phyloP scores from a whole-genome alignment of 2,329 filamentous ascomycete species.

The Tympanopsis confertula region DNA sequence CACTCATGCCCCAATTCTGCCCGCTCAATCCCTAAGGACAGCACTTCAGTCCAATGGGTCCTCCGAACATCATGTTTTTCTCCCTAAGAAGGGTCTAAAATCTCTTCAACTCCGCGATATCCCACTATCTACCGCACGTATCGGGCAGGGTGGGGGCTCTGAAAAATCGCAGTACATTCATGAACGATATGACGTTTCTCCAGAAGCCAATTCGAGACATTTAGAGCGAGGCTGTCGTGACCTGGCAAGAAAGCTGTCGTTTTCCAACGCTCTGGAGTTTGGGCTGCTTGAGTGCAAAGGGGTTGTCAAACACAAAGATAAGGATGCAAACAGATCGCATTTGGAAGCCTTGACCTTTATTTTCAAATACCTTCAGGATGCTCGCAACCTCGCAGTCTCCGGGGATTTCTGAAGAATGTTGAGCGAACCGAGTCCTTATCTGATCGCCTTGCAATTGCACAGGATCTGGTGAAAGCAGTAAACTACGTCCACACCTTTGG shows the following conservation, averaged over 20 bases:
- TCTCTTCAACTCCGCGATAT: not conserved
- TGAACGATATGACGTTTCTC: not conserved
- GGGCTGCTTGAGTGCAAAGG: conserved; percentile 17
- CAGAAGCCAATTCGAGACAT: not conserved
- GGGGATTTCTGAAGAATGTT: not conserved
- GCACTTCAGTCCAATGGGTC: not conserved
- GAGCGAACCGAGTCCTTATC: conserved; percentile 4
- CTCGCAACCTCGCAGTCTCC: conserved; percentile 1
- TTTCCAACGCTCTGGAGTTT: conserved; percentile 13
- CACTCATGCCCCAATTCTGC: too few relatives aligned
- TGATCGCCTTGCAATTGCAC: conserved; percentile 19
- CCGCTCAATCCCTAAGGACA: too few relatives aligned
- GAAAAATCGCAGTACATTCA: not conserved
- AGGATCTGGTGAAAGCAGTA: conserved; percentile 18
- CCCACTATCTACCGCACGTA: not conserved
- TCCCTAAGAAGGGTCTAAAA: not conserved
- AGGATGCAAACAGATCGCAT: not conserved
- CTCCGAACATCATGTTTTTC: not conserved
- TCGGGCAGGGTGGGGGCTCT: not conserved
- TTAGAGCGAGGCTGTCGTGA: conserved; percentile 11
- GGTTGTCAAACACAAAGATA: conserved; percentile 6
- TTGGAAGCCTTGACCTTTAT: not conserved
- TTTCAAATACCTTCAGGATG: conserved; percentile 1
- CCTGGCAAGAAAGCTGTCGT: conserved; percentile 10
- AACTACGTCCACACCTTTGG: conserved; percentile 22